Percentiles rank a stretch among this genome's conserved stretches.
Evolutionary conservation across 148 eudicot genomes (phyloP).

Genomic region (Arctostaphylos glauca): DNA sequence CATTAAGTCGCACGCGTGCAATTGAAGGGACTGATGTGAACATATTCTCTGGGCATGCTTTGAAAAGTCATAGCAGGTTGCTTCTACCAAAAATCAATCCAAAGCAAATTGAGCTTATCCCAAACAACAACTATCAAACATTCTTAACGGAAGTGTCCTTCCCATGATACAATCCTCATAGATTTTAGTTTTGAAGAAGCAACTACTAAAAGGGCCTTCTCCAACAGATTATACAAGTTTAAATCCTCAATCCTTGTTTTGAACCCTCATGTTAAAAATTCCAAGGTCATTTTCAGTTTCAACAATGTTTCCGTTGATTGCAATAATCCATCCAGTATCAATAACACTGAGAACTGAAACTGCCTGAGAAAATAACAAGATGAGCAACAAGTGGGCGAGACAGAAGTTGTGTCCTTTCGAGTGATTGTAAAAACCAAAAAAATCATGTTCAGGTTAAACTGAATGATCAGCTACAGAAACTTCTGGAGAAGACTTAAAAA

Average conservation of each 20-base stretch:
- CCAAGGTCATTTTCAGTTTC: background rate
- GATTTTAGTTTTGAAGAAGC: background rate
- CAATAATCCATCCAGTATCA: background rate
- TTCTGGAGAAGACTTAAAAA: background rate
- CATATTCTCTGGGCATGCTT: background rate
- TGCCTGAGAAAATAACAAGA: background rate
- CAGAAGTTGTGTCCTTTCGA: background rate
- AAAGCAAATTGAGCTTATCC: background rate
- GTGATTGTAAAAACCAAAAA: background rate
- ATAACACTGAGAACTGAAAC: background rate
- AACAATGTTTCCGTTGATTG: background rate
- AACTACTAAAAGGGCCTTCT: background rate
- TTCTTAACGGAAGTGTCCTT: background rate
- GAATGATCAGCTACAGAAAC: background rate
- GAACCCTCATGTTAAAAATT: background rate
- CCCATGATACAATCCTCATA: background rate
- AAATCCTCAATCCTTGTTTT: background rate
- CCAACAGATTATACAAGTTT: no score
- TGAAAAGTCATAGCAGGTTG: background rate
- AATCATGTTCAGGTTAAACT: background rate
- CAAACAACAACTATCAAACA: background rate
- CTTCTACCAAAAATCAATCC: background rate
- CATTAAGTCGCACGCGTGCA: background rate
- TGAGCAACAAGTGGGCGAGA: background rate
- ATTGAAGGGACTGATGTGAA: background rate